These are phyloP conservation scores for Dacryopinax spathularia DNA, from an alignment of 768 basidiomycete species.

Conservation along the genomic window DNA sequence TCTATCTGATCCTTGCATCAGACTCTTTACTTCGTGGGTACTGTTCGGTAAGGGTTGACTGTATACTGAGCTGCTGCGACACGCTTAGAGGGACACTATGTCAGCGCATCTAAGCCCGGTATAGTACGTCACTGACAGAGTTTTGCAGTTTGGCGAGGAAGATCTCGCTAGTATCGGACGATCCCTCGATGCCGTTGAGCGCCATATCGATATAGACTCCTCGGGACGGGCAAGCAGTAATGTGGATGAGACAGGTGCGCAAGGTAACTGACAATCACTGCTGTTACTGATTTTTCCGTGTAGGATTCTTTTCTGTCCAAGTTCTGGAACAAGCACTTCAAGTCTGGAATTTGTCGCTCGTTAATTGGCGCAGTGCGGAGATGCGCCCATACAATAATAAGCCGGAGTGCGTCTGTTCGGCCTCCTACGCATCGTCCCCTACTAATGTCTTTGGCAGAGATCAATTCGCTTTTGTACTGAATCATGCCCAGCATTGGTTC, in stretches of 20 bases:
- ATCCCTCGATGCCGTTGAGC: constrained; percentile 53
- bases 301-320: constrained; percentile 85
- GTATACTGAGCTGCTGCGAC: not conserved
- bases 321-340: constrained; percentile 72
- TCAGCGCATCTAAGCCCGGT: not conserved
- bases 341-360: constrained; percentile 74
- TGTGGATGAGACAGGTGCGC: constrained; percentile 78
- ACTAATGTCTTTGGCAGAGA: constrained; percentile 31
- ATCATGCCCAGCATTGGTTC: constrained; percentile 81
- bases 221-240: constrained; percentile 44
- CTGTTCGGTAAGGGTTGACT: not conserved
- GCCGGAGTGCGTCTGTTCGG: constrained; percentile 47
- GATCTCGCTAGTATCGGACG: constrained; percentile 64
- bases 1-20: not conserved
- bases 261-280: not conserved
- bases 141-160: constrained; percentile 52
- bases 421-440: not conserved
- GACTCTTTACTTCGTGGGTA: constrained; percentile 30
- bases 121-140: not conserved
- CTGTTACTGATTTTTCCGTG: not conserved
- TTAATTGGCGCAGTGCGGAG: constrained; percentile 70
- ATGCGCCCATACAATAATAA: constrained; percentile 61
- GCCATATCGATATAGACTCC: constrained; percentile 33
- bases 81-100: not conserved
- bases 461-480: constrained; percentile 77